Evolutionary conservation across 805 yeast species (phyloP).

Genomic region (Candida ortonii): DNA sequence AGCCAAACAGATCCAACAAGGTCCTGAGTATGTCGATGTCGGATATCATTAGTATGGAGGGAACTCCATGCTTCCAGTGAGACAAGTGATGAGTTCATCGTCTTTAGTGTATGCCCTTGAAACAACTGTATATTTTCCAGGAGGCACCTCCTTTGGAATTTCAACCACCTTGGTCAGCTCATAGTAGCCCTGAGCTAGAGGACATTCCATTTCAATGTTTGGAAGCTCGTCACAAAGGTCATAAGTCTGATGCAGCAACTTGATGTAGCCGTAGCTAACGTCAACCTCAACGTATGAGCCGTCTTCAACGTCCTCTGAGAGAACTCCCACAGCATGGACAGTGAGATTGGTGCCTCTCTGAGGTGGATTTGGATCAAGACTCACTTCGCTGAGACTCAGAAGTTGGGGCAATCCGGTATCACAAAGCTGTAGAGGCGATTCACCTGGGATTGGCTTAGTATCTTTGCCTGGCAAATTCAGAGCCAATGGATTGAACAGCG

Average conservation of each 20-base stretch:
- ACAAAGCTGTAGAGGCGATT: constrained; percentile 79
- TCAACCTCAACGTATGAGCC: constrained; percentile 96
- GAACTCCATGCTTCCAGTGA: constrained; percentile 67
- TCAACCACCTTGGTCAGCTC: constrained; percentile 68
- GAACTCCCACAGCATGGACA: constrained; percentile 67
- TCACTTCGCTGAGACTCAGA: constrained; percentile 57
- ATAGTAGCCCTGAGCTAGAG: constrained; percentile 68
- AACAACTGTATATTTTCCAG: constrained; percentile 81
- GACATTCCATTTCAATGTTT: constrained; percentile 84
- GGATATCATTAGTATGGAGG: constrained; percentile 39
- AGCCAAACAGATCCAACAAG: too few relatives aligned
- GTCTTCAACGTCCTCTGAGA: constrained; percentile 56
- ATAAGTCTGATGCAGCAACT: constrained; percentile 81
- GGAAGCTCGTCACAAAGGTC: constrained; percentile 87
- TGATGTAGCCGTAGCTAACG: constrained; percentile 89
- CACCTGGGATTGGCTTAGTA: constrained; percentile 82
- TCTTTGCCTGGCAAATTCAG: constrained; percentile 21
- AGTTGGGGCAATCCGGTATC: constrained; percentile 64
- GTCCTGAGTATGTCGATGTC: too few relatives aligned
- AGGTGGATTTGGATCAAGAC: constrained; percentile 84
- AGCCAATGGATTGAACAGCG: constrained; percentile 13
- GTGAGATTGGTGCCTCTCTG: constrained; percentile 79
- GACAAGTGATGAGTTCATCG: constrained; percentile 79
- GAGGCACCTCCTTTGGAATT: constrained; percentile 90
- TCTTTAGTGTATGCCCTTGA: constrained; percentile 89